Base-by-base conservation (phyloP, 257 asterid genomes). In the Penstemon barbatus region DNA sequence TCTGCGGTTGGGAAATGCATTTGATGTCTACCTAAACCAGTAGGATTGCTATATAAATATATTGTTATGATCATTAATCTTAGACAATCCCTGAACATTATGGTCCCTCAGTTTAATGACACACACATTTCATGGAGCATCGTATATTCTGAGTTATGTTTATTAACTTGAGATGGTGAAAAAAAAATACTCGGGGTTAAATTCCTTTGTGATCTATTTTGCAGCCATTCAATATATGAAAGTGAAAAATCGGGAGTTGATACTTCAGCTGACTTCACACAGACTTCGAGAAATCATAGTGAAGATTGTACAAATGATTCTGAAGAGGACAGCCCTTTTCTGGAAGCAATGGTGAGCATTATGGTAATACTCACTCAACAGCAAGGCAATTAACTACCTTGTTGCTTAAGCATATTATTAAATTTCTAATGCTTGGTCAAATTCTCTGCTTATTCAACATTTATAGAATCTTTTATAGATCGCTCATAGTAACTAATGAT, bases 311-410 rank as follows among this genome's bases (percentile, higher is more conserved):
- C 51, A 18, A 42, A 70, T 68, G 48, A 64, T 41, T 65, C 8
- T 19, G 70, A 55, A 61, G 53, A 42, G 6, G 18, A 38, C 19
- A 7, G 64, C 33, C 66, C 49, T 43, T 70, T 52, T 71, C 57
- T 59, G 64, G 53, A 42, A 49, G 48, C 61, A 73, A 63, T 70
- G 80, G 88, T 83, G 64, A 63, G 61, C 49, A 63, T 57, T 67
- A 45, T 68, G 61, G 49, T 62, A 19, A 65, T 41, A 42, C 64
- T 39, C 65, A 42, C 55, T n/a, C 25, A 66, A 19, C 46, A 19
- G 54, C 69, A 54, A 3, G 33, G 13, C 6, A 61, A 39, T 15
- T 15, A 15, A 15, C 18, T 15, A 15, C 18, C 18, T 15, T 39
- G 7, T 48, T 8, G 7, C 3, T 48, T 15, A 48, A 4, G 15